Conservation (phyloP, 768 basidiomycete genomes). For the Leucosporidium scottii region DNA sequence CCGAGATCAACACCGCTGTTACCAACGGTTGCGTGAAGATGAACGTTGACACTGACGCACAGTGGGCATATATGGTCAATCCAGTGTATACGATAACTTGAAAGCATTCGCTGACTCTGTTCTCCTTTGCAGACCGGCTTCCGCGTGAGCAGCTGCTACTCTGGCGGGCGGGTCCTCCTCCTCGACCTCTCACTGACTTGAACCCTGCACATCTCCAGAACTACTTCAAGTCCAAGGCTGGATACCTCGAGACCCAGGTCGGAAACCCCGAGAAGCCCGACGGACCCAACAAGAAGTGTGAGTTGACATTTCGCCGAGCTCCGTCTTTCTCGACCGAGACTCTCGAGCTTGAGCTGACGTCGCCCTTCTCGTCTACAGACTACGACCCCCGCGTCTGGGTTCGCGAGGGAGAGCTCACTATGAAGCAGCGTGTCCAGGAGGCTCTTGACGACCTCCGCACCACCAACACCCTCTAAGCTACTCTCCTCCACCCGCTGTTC, state of each 20-base stretch:
- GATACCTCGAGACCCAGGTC: conserved; percentile 80
- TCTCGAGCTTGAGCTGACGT: not conserved
- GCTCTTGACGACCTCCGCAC: conserved; percentile 87
- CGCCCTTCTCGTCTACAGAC: conserved; percentile 52
- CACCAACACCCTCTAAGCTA: conserved; percentile 37
- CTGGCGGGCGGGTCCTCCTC: too few relatives aligned
- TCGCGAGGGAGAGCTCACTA: conserved; percentile 94
- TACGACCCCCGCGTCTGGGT: conserved; percentile 61
- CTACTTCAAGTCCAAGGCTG: conserved; percentile 77
- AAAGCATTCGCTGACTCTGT: conserved; percentile 43
- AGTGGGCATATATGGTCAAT: conserved; percentile 71
- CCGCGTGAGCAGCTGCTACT: conserved; percentile 44
- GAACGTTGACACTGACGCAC: conserved; percentile 78
- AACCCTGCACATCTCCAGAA: conserved; percentile 39
- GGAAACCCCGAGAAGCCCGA: conserved; percentile 95
- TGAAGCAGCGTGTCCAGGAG: conserved; percentile 76
- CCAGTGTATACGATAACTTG: conserved; percentile 55
- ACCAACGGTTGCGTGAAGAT: conserved; percentile 93
- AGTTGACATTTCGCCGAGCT: conserved; percentile 43
- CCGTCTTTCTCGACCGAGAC: conserved; percentile 1
- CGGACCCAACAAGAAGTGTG: conserved; percentile 93
- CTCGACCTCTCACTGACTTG: too few relatives aligned
- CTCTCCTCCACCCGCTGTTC: too few relatives aligned
- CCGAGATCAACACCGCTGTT: conserved; percentile 90
- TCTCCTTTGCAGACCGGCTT: not conserved